phyloP scores from a whole-genome alignment of 345 rosid genomes.

The Erysimum cheiranthoides region DNA sequence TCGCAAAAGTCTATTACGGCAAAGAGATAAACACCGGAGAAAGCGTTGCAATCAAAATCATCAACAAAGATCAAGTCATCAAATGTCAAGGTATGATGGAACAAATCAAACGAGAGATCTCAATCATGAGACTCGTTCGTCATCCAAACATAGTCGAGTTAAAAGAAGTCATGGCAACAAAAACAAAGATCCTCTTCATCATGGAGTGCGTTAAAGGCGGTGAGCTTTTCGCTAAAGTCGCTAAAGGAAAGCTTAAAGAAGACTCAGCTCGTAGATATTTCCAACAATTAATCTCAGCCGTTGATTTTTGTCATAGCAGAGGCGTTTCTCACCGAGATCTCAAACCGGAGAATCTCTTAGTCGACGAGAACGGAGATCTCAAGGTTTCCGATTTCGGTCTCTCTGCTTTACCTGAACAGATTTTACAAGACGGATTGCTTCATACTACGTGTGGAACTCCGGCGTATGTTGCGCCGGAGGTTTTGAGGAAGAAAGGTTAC shows the following conservation, averaged over 20 bases:
- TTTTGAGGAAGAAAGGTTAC: conserved; percentile 76
- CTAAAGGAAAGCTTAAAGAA: conserved; percentile 66
- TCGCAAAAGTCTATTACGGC: conserved; percentile 76
- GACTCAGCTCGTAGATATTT: conserved; percentile 62
- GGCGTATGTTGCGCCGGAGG: conserved; percentile 90
- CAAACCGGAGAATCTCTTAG: conserved; percentile 77
- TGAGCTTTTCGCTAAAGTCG: conserved; percentile 70
- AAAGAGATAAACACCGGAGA: conserved; percentile 52
- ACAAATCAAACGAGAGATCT: conserved; percentile 73
- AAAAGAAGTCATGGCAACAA: conserved; percentile 81
- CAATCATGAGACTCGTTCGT: conserved; percentile 71
- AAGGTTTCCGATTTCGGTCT: conserved; percentile 85
- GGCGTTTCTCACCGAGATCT: conserved; percentile 86
- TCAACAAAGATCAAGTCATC: conserved; percentile 58
- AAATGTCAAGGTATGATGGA: conserved; percentile 66
- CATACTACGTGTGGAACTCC: conserved; percentile 95
- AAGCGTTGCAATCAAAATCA: conserved; percentile 71
- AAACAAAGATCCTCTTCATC: conserved; percentile 64
- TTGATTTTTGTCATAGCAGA: conserved; percentile 78
- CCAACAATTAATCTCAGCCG: conserved; percentile 74
- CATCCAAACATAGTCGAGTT: conserved; percentile 76
- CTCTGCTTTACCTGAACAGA: conserved; percentile 76
- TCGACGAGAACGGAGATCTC: conserved; percentile 70
- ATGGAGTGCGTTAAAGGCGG: conserved; percentile 87
- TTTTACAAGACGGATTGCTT: conserved; percentile 69